Evolutionary conservation across 805 yeast species (phyloP), one percentile per base, ranked within the genome.

Genomic region (Hagleromyces aurorensis): DNA sequence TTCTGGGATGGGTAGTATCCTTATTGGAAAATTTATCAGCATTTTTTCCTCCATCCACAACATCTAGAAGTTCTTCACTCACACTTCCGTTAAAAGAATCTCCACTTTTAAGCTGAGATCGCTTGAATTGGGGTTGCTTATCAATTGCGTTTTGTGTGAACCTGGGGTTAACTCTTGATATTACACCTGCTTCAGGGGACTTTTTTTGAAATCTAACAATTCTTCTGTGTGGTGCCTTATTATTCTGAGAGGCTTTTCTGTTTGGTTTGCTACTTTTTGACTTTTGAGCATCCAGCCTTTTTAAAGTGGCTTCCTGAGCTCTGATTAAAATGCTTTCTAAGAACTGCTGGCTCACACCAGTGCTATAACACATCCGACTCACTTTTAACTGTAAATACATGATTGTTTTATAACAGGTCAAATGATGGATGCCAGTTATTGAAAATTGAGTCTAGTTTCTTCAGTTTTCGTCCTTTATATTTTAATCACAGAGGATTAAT

Each of bases 261-360:
- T 19, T 33, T 7, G 33, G 30, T 21, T 20, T 37, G 15, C 24
- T 20, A 17, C 19, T 20, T n/a, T 11, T 25, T 4, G 14, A 13
- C 8, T 16, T 31, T 10, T 13, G 13, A 10, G 28, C 32, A 11
- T 38, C 35, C 17, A 37, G 23, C 16, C 28, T 41, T 27, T 37
- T 36, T 10, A 54, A 39, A 10, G 57, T 43, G 9, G 52, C 54
- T 27, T 52, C 50, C 27, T 52, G 51, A 12, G 57, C 59, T 27
- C 47, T 45, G n/a, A 39, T 42, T 17, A 54, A 36, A 8, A 54
- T 46, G 16, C 45, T 46, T 18, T 49, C 45, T 28, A 54, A 39
- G 25, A 52, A 54, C 26, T 54, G 58, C 32, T 52, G 50, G 1
- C 57, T 46, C 9, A 52, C 43, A 7, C 42, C 38, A 20, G 48